These are phyloP conservation scores for Fusarium mexicanum DNA, from an alignment of 2,329 filamentous ascomycete species.

Conservation along the genomic window DNA sequence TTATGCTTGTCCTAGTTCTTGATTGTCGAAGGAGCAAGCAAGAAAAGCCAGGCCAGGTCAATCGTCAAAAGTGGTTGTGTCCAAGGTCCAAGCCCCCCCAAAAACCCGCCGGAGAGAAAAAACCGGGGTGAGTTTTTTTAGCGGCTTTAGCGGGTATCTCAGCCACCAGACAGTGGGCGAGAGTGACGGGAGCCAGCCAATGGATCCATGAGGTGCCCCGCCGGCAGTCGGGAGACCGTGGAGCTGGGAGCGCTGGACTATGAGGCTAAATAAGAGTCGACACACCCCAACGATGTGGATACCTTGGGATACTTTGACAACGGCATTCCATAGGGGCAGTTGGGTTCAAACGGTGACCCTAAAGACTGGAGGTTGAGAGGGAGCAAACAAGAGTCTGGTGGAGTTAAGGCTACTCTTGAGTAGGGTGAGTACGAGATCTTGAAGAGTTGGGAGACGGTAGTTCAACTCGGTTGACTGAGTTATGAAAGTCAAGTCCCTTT, in stretches of 20 bases:
- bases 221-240: slow-evolving; percentile 10
- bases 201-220: neutral
- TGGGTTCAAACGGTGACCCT: slow-evolving; percentile 23
- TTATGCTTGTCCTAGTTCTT: neutral
- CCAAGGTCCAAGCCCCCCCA: slow-evolving; percentile 1
- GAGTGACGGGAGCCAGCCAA: neutral
- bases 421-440: neutral
- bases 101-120: neutral
- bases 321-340: slow-evolving; percentile 14
- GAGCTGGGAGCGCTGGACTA: neutral
- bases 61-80: slow-evolving; percentile 20
- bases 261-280: slow-evolving; percentile 19
- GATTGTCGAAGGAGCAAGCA: neutral
- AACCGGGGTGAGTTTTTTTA: slow-evolving; percentile 25
- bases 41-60: neutral
- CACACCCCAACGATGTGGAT: slow-evolving; percentile 7
- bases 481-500: neutral
- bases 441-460: neutral
- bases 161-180: slow-evolving; percentile 28
- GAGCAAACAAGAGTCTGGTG: neutral
- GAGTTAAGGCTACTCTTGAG: neutral
- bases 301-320: neutral
- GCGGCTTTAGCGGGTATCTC: slow-evolving; percentile 28
- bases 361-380: neutral
- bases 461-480: neutral